phyloP scores from a whole-genome alignment of 2,329 filamentous ascomycete species.

The Scortechinia acanthostroma region DNA sequence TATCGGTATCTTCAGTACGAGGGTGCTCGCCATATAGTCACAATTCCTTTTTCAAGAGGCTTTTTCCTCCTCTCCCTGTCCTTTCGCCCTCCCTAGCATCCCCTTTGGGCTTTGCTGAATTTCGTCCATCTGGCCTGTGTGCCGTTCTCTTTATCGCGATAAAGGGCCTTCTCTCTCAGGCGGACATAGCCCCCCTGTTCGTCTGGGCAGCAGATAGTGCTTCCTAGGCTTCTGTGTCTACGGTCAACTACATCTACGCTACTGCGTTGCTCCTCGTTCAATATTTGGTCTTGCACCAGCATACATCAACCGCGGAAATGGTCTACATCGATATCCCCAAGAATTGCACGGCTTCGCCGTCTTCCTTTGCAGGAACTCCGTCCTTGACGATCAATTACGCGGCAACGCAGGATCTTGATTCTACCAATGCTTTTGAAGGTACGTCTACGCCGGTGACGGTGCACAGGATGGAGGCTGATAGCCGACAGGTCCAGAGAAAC shows the following conservation, averaged over 20 bases:
- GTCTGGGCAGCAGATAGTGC: constrained; percentile 3
- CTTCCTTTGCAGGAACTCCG: constrained; percentile 46
- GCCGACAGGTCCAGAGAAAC: constrained; percentile 59
- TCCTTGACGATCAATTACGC: constrained; percentile 71
- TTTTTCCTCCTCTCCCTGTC: constrained; percentile 59
- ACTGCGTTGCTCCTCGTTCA: neutral
- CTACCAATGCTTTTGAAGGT: constrained; percentile 71
- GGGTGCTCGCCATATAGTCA: constrained; percentile 47
- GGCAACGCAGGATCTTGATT: constrained; percentile 67
- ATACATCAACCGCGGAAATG: constrained; percentile 43
- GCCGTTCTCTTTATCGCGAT: constrained; percentile 60
- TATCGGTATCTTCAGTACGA: constrained; percentile 65
- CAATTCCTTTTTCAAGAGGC: constrained; percentile 60
- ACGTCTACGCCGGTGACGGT: constrained; percentile 8
- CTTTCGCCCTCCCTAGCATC: constrained; percentile 64
- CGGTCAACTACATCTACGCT: neutral
- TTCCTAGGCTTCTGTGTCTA: neutral
- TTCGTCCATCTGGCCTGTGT: constrained; percentile 20
- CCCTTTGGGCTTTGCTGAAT: constrained; percentile 35
- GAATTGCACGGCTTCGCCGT: constrained; percentile 60
- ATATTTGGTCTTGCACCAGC: constrained; percentile 6
- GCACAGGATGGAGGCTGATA: neutral
- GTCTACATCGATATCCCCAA: constrained; percentile 60
- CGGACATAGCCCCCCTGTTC: constrained; percentile 2
- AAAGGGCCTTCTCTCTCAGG: constrained; percentile 10